A percentile compares a stretch with the other conserved stretches of the same genome.
Evolutionary conservation across 1,139 yeast species (phyloP).

Genomic region (Yamadazyma sp.): DNA sequence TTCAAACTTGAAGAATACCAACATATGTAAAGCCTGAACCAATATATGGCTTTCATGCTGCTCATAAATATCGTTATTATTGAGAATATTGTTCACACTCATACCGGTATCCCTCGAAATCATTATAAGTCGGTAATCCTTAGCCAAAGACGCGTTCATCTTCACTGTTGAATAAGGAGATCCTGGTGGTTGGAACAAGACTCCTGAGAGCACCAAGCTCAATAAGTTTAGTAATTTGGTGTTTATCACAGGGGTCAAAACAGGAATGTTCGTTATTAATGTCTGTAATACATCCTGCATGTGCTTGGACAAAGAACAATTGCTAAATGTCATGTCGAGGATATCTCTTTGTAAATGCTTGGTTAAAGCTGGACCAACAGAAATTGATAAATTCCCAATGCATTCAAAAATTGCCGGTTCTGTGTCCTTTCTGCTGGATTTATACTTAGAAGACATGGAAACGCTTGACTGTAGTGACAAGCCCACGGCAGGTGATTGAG

Average conservation of each 20-base stretch:
- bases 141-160: slow-evolving; percentile 67
- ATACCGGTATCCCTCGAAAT: slow-evolving; percentile 62
- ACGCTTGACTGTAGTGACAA: slow-evolving; percentile 27
- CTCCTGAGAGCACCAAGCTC: slow-evolving; percentile 79
- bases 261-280: slow-evolving; percentile 73
- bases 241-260: slow-evolving; percentile 71
- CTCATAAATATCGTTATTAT: slow-evolving; percentile 41
- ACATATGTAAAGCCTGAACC: slow-evolving; percentile 68
- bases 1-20: slow-evolving; percentile 72
- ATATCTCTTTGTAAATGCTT: slow-evolving; percentile 84
- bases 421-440: slow-evolving; percentile 64
- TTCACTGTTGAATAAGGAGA: slow-evolving; percentile 71
- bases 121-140: slow-evolving; percentile 74
- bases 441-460: slow-evolving; percentile 52
- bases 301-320: slow-evolving; percentile 78
- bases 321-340: slow-evolving; percentile 69
- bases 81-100: slow-evolving; percentile 35
- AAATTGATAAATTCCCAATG: slow-evolving; percentile 78
- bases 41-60: slow-evolving; percentile 53
- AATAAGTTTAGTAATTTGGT: slow-evolving; percentile 71
- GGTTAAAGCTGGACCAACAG: slow-evolving; percentile 94
- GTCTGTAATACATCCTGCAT: slow-evolving; percentile 74
- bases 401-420: slow-evolving; percentile 91
- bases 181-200: slow-evolving; percentile 82
- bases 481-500: slow-evolving; percentile 14